A percentile compares a stretch with the other conserved stretches of the same genome.
phyloP scores from a whole-genome alignment of 2,329 filamentous ascomycete species.

The Claviceps monticola region DNA sequence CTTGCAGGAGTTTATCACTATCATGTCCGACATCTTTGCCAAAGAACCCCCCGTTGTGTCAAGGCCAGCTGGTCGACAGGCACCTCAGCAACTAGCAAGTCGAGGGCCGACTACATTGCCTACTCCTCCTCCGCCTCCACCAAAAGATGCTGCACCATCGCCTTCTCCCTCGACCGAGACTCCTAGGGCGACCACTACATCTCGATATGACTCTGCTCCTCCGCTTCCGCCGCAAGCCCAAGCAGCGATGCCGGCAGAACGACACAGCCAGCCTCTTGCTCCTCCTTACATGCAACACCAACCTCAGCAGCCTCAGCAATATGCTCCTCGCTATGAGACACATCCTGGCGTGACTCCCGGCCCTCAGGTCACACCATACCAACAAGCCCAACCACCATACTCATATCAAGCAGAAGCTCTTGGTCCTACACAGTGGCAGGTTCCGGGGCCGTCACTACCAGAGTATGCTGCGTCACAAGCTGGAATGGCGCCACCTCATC shows the following conservation, averaged over 20 bases:
- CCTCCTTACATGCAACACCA: slow-evolving; percentile 3
- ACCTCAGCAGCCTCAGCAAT: slow-evolving; percentile 9
- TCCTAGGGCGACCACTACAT: slow-evolving; percentile 12
- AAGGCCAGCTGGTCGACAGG: slow-evolving; percentile 35
- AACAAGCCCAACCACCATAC: background rate
- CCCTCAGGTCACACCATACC: slow-evolving; percentile 1
- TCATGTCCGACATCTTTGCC: slow-evolving; percentile 76
- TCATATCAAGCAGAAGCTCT: slow-evolving; percentile 2
- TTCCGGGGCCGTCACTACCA: slow-evolving; percentile 8
- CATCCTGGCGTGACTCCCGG: background rate
- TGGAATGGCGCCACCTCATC: background rate
- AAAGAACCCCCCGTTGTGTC: slow-evolving; percentile 89
- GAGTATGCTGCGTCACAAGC: slow-evolving; percentile 5
- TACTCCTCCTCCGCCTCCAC: slow-evolving; percentile 50
- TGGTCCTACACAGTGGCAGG: slow-evolving; percentile 11
- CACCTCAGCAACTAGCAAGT: slow-evolving; percentile 15
- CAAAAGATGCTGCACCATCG: slow-evolving; percentile 19
- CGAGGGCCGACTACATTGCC: slow-evolving; percentile 53
- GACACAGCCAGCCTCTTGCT: slow-evolving; percentile 7
- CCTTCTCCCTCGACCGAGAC: slow-evolving; percentile 8
- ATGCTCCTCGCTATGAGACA: background rate
- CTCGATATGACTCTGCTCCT: slow-evolving; percentile 34
- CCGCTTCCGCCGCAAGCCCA: slow-evolving; percentile 26
- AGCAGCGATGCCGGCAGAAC: background rate
- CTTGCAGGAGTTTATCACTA: slow-evolving; percentile 66